Base-by-base conservation (phyloP, 192 early-diverging fungal species). In the Phycomyces nitens region DNA sequence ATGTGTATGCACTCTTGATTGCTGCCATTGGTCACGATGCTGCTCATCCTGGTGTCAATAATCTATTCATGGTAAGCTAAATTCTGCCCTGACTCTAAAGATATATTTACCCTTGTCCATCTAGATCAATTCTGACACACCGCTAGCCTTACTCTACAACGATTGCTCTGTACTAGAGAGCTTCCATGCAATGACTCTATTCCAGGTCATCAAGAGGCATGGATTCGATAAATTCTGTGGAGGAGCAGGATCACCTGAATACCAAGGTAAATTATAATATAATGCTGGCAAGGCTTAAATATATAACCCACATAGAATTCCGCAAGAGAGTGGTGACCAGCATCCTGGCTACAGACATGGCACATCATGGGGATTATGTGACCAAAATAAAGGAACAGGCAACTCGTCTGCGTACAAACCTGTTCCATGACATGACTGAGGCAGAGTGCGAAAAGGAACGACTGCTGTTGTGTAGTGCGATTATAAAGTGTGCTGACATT, bases 111-210 rank as follows among this genome's bases (percentile, higher is more conserved):
- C n/a, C n/a, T n/a, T 15, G 49, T 43, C 1, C 12, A 52, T 58
- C 7, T 66, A 84, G 82, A 65, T 94, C 62, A 85, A 88, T 14
- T 83, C 89, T 6, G 79, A 74, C 40, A 88, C 92, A 27, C 92
- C 93, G 53, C 79, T 95, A 56, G 92, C 96, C 11, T 76, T 92
- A 54, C 73, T 95, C 15, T 98, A 96, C 82, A 95, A 96, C 72
- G 94, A 98, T 75, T 80, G 84, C 59, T 91, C 93, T 0, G 94
- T 98, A 14, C 81, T 98, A n/a, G 96, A 98, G 71, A 92, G 93
- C 78, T 96, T 95, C 78, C 96, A 98, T 67, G 85, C 87, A 0
- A 86, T 89, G 70, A 82, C 87, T 20, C 73, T 91, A 27, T 92
- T 88, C 63, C 80, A 84, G 24, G 41, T 87, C 5, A 81, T 87